These are phyloP conservation scores for Coemansia sp. DNA, from an alignment of 192 early-diverging fungal genomes.

Conservation along the genomic window DNA sequence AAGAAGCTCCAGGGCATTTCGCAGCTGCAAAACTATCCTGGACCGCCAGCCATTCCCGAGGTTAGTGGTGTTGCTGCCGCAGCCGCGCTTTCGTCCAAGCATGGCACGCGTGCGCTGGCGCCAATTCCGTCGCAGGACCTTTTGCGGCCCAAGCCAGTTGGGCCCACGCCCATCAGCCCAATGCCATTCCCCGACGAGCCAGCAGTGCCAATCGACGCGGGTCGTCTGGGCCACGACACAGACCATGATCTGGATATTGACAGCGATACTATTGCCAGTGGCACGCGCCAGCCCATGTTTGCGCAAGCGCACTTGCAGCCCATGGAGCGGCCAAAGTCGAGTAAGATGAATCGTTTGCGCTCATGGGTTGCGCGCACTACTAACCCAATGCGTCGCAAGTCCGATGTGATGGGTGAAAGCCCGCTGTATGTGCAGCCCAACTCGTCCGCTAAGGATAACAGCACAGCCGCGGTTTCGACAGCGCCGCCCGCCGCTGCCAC, in stretches of 20 bases:
- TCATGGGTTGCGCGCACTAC: slow-evolving; percentile 55
- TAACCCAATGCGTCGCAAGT: slow-evolving; percentile 56
- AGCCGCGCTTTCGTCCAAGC: slow-evolving; percentile 20
- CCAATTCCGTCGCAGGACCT: slow-evolving; percentile 57
- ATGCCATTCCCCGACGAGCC: slow-evolving; percentile 56
- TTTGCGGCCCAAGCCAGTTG: slow-evolving; percentile 16
- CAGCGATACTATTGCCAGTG: slow-evolving; percentile 12
- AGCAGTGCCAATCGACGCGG: slow-evolving; percentile 2
- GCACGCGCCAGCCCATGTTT: slow-evolving; percentile 2
- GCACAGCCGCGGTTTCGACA: background rate
- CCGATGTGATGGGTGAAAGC: slow-evolving; percentile 35
- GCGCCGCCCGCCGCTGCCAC: background rate
- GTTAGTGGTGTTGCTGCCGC: slow-evolving; percentile 1
- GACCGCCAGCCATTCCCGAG: slow-evolving; percentile 37
- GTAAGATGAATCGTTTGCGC: slow-evolving; percentile 52
- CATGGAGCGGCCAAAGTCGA: slow-evolving; percentile 48
- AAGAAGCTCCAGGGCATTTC: slow-evolving; percentile 55
- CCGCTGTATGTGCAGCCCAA: slow-evolving; percentile 4
- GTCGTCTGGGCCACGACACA: slow-evolving; percentile 24
- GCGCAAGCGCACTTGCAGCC: slow-evolving; percentile 18
- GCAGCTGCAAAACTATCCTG: slow-evolving; percentile 48
- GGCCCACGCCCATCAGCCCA: slow-evolving; percentile 40
- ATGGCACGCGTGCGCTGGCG: slow-evolving; percentile 36
- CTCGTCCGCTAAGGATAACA: slow-evolving; percentile 11
- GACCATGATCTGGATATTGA: slow-evolving; percentile 28